Percentiles rank a stretch among this genome's conserved stretches.
phyloP scores from a whole-genome alignment of 495 filamentous ascomycete genomes.

The Podospora bellae-mahoneyi region DNA sequence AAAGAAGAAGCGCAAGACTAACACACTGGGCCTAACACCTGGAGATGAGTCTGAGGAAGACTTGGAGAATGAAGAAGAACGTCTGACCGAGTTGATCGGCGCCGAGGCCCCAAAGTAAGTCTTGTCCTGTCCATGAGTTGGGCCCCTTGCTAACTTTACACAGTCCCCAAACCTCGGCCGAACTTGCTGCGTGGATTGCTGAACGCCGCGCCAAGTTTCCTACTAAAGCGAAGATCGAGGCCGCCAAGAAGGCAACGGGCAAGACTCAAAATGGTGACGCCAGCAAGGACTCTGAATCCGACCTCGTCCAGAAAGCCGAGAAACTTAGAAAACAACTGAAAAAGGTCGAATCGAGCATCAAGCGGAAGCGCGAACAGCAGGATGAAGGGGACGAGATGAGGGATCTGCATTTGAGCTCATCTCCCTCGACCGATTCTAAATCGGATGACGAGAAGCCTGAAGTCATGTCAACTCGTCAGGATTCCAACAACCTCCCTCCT shows the following conservation, averaged over 20 bases:
- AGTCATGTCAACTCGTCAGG: conserved; percentile 41
- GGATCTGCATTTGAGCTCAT: conserved; percentile 36
- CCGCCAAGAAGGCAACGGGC: conserved; percentile 44
- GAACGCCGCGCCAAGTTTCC: conserved; percentile 77
- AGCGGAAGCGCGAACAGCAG: conserved; percentile 54
- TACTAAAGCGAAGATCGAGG: conserved; percentile 60
- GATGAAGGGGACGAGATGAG: conserved; percentile 57
- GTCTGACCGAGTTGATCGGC: conserved; percentile 59
- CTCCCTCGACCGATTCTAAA: conserved; percentile 38
- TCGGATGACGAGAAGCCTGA: conserved; percentile 50
- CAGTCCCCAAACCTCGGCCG: conserved; percentile 50
- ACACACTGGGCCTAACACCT: conserved; percentile 77
- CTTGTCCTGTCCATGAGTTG: conserved; percentile 26
- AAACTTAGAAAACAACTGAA: conserved; percentile 50
- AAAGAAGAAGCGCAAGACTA: conserved; percentile 76
- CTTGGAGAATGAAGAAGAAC: conserved; percentile 70
- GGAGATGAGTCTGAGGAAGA: conserved; percentile 68
- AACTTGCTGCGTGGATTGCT: conserved; percentile 74
- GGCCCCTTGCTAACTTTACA: conserved; percentile 29
- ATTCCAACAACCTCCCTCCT: conserved; percentile 36
- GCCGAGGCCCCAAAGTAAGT: conserved; percentile 47
- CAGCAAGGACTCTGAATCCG: conserved; percentile 24
- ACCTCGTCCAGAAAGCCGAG: conserved; percentile 46
- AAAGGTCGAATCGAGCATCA: conserved; percentile 52
- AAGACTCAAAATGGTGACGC: conserved; percentile 28